Percentiles rank a stretch among this genome's conserved stretches.
These are phyloP conservation scores for Lactarius tabidus DNA, from an alignment of 768 basidiomycete species.

Conservation along the genomic window DNA sequence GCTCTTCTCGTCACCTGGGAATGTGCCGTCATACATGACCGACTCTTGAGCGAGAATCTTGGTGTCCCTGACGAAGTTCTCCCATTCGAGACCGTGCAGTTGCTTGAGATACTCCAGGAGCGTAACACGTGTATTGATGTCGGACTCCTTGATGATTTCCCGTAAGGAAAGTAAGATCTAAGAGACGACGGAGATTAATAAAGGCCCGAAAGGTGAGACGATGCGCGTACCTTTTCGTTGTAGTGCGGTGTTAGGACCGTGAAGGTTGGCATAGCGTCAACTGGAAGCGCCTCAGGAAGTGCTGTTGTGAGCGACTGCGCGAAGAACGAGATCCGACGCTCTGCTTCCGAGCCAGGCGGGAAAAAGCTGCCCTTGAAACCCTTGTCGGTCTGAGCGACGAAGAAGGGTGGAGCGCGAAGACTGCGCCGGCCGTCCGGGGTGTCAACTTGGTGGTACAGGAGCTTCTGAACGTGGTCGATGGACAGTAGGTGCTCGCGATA, in stretches of 20 bases:
- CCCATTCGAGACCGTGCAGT: slow-evolving; percentile 97
- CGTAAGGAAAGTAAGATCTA: slow-evolving; percentile 92
- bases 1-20: slow-evolving; percentile 77
- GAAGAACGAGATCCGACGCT: slow-evolving; percentile 97
- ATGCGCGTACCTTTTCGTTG: slow-evolving; percentile 77
- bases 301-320: slow-evolving; percentile 96
- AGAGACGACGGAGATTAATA: background rate
- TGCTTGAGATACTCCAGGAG: slow-evolving; percentile 98
- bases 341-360: slow-evolving; percentile 91
- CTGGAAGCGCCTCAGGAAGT: slow-evolving; percentile 88
- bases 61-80: slow-evolving; percentile 99
- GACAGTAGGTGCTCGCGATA: slow-evolving; percentile 98
- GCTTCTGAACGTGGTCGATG: slow-evolving; percentile 97
- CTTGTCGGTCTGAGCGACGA: slow-evolving; percentile 92
- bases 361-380: slow-evolving; percentile 85
- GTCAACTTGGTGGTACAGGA: slow-evolving; percentile 96
- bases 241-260: slow-evolving; percentile 98
- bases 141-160: slow-evolving; percentile 98
- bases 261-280: slow-evolving; percentile 99
- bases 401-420: slow-evolving; percentile 94
- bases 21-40: slow-evolving; percentile 74
- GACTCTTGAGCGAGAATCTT: slow-evolving; percentile 98
- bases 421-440: slow-evolving; percentile 83
- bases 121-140: slow-evolving; percentile 95
- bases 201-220: background rate